These are phyloP conservation scores for Geranomyces variabilis DNA, from an alignment of 192 early-diverging fungal genomes.

Conservation along the genomic window DNA sequence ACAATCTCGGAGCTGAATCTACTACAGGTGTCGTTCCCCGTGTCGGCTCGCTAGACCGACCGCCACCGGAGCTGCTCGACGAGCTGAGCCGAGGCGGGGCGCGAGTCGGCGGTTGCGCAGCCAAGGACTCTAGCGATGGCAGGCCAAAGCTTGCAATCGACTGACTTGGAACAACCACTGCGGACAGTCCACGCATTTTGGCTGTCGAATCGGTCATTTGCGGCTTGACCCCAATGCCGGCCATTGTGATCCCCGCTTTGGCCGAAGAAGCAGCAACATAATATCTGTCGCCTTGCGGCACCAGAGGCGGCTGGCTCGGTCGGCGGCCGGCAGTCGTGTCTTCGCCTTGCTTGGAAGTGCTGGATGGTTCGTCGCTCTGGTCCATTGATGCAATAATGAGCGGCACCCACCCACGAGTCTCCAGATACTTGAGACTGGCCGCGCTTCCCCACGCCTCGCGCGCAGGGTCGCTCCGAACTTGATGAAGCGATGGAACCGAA, in stretches of 20 bases:
- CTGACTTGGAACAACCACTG: background rate
- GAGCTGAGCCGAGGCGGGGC: background rate
- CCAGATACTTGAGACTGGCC: background rate
- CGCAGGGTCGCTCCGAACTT: background rate
- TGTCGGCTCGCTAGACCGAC: background rate
- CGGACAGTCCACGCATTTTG: background rate
- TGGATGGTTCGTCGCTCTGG: background rate
- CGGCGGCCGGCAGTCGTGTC: background rate
- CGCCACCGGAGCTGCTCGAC: background rate
- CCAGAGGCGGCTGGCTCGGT: background rate
- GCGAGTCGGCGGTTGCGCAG: conserved; percentile 5
- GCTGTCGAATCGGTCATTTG: conserved; percentile 1
- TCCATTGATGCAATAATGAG: conserved; percentile 21
- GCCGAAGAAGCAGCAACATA: background rate
- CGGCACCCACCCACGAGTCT: conserved; percentile 22
- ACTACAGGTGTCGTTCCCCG: background rate
- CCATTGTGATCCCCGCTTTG: background rate
- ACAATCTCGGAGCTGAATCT: background rate
- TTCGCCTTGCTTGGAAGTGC: background rate
- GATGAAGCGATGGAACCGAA: background rate
- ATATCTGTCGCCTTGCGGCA: background rate
- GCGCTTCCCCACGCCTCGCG: conserved; percentile 8
- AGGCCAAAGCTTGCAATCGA: background rate
- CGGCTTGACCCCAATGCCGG: conserved; percentile 3
- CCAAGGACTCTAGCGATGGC: background rate